Evolutionary conservation across 805 yeast species (phyloP).

Genomic region (Nematodospora valgi): DNA sequence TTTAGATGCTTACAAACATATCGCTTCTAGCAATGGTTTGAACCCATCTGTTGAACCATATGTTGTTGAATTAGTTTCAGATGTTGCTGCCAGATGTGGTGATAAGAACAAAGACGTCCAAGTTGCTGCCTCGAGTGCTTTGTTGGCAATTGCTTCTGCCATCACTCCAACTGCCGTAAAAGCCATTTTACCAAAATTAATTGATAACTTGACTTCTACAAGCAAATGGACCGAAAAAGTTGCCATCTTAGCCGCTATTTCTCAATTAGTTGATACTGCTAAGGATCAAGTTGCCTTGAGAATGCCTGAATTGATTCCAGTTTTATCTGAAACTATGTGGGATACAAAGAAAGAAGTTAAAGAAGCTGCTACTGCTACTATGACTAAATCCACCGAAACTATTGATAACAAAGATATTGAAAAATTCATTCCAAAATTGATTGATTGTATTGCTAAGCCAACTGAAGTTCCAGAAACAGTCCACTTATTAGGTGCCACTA

Average conservation of each 20-base stretch:
- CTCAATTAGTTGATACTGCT: slow-evolving; percentile 89
- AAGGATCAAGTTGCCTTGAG: slow-evolving; percentile 95
- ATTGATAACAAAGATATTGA: slow-evolving; percentile 99
- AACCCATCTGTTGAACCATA: slow-evolving; percentile 95
- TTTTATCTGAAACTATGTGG: slow-evolving; percentile 99
- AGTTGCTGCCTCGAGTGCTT: slow-evolving; percentile 71
- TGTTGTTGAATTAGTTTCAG: slow-evolving; percentile 72
- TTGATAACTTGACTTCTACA: slow-evolving; percentile 62
- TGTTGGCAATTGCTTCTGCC: slow-evolving; percentile 72
- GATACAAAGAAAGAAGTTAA: slow-evolving; percentile 99
- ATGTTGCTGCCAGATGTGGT: slow-evolving; percentile 77
- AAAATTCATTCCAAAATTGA: slow-evolving; percentile 97
- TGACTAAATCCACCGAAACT: slow-evolving; percentile 94
- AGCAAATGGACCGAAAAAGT: slow-evolving; percentile 99
- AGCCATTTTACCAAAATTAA: slow-evolving; percentile 79
- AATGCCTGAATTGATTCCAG: slow-evolving; percentile 99
- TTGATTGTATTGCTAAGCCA: slow-evolving; percentile 95
- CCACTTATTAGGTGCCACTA: slow-evolving; percentile 98
- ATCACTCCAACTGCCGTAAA: slow-evolving; percentile 93
- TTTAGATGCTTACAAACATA: slow-evolving; percentile 78
- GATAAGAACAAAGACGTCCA: slow-evolving; percentile 81
- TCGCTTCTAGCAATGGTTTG: slow-evolving; percentile 74
- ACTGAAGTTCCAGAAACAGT: slow-evolving; percentile 98
- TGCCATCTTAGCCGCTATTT: slow-evolving; percentile 79
- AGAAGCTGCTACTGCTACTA: slow-evolving; percentile 92